Conservation (phyloP, 2,329 filamentous ascomycete genomes). For the Xylaria sp. region DNA sequence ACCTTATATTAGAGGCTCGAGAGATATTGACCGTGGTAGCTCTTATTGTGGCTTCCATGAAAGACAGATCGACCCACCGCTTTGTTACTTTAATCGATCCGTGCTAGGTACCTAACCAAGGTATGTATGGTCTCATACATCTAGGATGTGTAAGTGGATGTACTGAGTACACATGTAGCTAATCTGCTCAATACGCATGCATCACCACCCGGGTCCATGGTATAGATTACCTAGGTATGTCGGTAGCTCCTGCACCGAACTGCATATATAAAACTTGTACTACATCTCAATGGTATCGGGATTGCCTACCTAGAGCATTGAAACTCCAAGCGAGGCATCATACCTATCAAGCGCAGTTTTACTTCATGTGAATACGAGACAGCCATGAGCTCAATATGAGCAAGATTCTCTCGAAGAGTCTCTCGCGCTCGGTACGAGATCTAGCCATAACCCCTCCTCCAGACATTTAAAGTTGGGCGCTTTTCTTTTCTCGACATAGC, state of each 20-base stretch:
- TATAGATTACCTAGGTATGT: not conserved
- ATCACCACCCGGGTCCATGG: conserved; percentile 7
- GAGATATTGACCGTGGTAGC: conserved; percentile 7
- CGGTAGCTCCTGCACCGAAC: not conserved
- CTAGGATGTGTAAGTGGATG: not conserved
- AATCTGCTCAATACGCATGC: conserved; percentile 19
- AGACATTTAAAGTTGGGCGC: not conserved
- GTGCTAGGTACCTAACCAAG: not conserved
- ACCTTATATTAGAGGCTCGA: conserved; percentile 5
- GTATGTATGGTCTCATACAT: not conserved
- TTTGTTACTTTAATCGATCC: not conserved
- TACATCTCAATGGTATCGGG: no score
- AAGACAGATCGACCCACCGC: conserved; percentile 20
- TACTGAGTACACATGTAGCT: not conserved
- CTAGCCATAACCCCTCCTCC: conserved; percentile 2
- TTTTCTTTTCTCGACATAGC: not conserved
- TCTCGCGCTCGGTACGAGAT: conserved; percentile 22
- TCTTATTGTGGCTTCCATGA: conserved; percentile 14
- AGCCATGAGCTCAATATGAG: conserved; percentile 32
- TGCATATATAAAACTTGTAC: not conserved
- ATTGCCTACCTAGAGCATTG: not conserved
- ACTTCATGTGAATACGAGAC: not conserved
- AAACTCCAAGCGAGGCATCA: no score
- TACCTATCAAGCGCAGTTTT: not conserved
- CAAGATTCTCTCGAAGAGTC: conserved; percentile 36